These are phyloP conservation scores for Penicillium robsamsonii DNA, from an alignment of 495 filamentous ascomycete genomes.

Conservation along the genomic window DNA sequence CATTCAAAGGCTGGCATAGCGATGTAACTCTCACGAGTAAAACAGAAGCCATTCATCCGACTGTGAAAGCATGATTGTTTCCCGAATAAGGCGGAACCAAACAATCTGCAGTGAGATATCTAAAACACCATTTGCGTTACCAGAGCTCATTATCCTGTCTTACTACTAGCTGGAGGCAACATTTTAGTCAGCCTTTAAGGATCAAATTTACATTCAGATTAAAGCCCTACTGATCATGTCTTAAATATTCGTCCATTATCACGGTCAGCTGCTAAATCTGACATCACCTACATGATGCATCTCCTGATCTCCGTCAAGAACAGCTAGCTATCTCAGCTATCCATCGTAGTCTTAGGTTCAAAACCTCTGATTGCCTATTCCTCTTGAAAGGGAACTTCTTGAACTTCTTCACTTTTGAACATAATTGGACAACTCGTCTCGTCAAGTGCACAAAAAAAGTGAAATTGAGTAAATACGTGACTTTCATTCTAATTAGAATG, in stretches of 20 bases:
- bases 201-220: background rate
- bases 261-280: background rate
- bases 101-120: background rate
- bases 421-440: too few species aligned
- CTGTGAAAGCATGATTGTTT: background rate
- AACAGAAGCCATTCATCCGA: background rate
- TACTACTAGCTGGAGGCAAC: background rate
- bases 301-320: too few species aligned
- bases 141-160: too few species aligned
- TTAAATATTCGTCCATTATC: background rate
- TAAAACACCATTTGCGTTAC: background rate
- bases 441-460: too few species aligned
- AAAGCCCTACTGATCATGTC: background rate
- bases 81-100: background rate
- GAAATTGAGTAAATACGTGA: too few species aligned
- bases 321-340: background rate
- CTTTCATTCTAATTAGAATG: too few species aligned
- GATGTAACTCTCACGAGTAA: constrained; percentile 12
- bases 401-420: too few species aligned
- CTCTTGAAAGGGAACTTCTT: too few species aligned
- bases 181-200: background rate
- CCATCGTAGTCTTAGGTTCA: too few species aligned
- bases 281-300: background rate
- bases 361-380: too few species aligned
- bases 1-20: constrained; percentile 26